Conservation (phyloP, 208 protist species). For the Polymyxa betae region DNA sequence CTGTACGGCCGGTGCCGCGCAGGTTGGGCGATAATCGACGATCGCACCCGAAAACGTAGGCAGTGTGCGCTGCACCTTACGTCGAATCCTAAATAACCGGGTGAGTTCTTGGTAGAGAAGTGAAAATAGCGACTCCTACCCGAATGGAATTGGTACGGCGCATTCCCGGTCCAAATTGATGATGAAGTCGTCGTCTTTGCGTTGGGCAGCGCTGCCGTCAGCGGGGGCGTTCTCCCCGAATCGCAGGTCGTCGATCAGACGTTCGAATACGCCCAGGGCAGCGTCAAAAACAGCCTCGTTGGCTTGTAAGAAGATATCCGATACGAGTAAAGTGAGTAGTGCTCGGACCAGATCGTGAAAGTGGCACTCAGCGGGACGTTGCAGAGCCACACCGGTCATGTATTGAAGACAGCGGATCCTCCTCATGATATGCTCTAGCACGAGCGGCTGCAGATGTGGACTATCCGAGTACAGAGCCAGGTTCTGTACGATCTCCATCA, state of each 20-base stretch:
- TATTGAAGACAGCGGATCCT: conserved; percentile 1
- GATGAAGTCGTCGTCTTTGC: conserved; percentile 51
- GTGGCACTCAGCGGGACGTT: neutral
- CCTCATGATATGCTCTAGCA: neutral
- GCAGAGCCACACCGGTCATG: neutral
- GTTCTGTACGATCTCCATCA: neutral
- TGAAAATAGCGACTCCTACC: neutral
- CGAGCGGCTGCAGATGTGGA: neutral
- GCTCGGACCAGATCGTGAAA: conserved; percentile 4
- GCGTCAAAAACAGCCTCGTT: neutral
- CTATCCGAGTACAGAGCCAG: neutral
- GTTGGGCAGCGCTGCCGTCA: conserved; percentile 30
- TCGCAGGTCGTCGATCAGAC: conserved; percentile 15
- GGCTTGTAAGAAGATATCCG: neutral
- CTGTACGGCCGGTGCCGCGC: neutral
- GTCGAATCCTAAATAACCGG: neutral
- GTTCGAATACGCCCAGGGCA: neutral
- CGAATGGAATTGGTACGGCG: neutral
- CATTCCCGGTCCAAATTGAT: conserved; percentile 27
- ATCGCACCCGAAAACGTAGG: conserved; percentile 33
- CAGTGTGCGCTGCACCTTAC: neutral
- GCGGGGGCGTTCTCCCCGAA: neutral
- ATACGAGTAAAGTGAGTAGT: neutral
- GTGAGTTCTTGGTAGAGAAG: neutral
- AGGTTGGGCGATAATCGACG: conserved; percentile 9